These are phyloP conservation scores for Phaeosphaeriaceae sp. DNA, from an alignment of 2,329 filamentous ascomycete genomes.

Conservation along the genomic window DNA sequence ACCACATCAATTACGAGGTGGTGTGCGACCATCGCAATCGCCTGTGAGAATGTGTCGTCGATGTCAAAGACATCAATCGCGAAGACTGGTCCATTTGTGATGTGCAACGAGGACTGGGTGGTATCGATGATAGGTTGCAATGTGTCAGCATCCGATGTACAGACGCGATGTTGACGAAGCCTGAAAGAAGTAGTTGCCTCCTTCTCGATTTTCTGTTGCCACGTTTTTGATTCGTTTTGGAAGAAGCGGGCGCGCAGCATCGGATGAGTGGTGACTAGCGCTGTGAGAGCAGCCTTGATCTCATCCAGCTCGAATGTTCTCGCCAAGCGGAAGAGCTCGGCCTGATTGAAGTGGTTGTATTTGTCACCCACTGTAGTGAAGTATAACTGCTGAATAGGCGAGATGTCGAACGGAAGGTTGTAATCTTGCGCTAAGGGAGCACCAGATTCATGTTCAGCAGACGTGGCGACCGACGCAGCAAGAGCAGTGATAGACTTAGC, in stretches of 20 bases:
- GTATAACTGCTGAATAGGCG: conserved; percentile 40
- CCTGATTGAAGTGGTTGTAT: conserved; percentile 44
- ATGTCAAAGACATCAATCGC: conserved; percentile 52
- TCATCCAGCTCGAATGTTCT: conserved; percentile 32
- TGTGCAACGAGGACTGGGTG: conserved; percentile 41
- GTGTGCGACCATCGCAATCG: conserved; percentile 47
- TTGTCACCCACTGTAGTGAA: conserved; percentile 34
- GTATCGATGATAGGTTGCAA: conserved; percentile 35
- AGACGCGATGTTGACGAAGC: conserved; percentile 27
- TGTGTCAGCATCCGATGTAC: conserved; percentile 12
- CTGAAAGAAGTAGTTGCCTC: conserved; percentile 32
- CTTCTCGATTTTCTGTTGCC: conserved; percentile 43
- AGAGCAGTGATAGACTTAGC: conserved; percentile 39
- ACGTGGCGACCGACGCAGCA: conserved; percentile 26
- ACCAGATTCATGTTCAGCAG: conserved; percentile 5
- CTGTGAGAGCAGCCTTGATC: conserved; percentile 36
- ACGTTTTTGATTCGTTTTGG: conserved; percentile 30
- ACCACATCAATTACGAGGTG: conserved; percentile 49
- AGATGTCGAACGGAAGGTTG: conserved; percentile 34
- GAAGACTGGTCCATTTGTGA: conserved; percentile 48
- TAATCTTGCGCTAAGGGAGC: conserved; percentile 22
- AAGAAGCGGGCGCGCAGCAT: conserved; percentile 51
- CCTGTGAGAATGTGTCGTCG: conserved; percentile 39
- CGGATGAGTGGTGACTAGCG: conserved; percentile 45
- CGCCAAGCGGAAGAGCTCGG: conserved; percentile 33